Evolutionary conservation across 2,329 filamentous ascomycete species (phyloP).

Genomic region (Cadophora malorum): DNA sequence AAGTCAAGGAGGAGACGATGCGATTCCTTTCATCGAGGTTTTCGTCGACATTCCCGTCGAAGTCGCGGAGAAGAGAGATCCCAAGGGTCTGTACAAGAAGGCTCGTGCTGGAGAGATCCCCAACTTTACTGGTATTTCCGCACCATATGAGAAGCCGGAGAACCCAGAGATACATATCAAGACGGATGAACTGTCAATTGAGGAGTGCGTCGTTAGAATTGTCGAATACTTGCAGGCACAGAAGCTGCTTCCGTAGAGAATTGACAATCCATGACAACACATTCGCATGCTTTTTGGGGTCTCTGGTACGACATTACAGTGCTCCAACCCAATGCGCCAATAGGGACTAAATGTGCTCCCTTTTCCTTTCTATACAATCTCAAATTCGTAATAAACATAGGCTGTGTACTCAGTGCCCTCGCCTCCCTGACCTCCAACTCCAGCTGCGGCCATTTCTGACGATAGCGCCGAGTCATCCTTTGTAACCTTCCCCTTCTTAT

Average conservation of each 20-base stretch:
- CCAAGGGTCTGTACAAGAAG: constrained; percentile 98
- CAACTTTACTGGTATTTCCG: constrained; percentile 95
- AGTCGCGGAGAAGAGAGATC: constrained; percentile 92
- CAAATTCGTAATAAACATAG: constrained; percentile 97
- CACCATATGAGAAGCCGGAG: constrained; percentile 90
- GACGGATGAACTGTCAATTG: constrained; percentile 81
- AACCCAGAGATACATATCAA: constrained; percentile 86
- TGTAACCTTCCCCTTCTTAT: constrained; percentile 90
- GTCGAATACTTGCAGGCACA: constrained; percentile 77
- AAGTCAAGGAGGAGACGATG: constrained; percentile 58
- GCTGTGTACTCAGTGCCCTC: constrained; percentile 88
- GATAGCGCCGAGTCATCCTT: constrained; percentile 85
- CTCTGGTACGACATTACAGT: constrained; percentile 37
- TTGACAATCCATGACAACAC: constrained; percentile 18
- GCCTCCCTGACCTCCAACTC: constrained; percentile 63
- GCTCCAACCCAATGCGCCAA: constrained; percentile 36
- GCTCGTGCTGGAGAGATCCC: constrained; percentile 92
- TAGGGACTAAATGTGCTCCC: constrained; percentile 18
- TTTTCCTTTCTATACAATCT: constrained; percentile 58
- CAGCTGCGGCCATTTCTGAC: constrained; percentile 83
- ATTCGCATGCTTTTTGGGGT: constrained; percentile 22
- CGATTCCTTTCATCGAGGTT: constrained; percentile 91
- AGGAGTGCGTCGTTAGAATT: constrained; percentile 88
- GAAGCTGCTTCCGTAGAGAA: constrained; percentile 57
- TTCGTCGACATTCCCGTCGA: constrained; percentile 90